Percentiles rank a stretch among this genome's conserved stretches.
phyloP scores from a whole-genome alignment of 1,284 basidiomycete species.

The Hypsizygus ulmarius region DNA sequence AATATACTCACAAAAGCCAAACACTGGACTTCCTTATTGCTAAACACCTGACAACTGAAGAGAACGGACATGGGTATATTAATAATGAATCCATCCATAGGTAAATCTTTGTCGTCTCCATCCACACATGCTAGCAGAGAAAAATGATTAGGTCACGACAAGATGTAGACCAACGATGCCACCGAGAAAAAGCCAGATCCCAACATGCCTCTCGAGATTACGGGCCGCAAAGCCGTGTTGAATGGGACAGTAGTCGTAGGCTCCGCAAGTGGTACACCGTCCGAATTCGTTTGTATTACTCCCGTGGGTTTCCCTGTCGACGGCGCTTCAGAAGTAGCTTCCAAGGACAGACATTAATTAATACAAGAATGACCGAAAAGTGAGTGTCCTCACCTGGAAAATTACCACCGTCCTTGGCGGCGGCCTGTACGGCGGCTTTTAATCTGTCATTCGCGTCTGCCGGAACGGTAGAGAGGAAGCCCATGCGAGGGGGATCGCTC shows the following conservation, averaged over 20 bases:
- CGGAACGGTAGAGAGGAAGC: conserved; percentile 66
- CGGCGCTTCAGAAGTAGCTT: conserved; percentile 7
- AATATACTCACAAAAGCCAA: too few relatives aligned
- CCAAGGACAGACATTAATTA: background rate
- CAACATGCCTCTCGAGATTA: background rate
- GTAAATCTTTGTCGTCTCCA: too few relatives aligned
- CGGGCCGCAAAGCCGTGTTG: background rate
- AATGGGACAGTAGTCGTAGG: background rate
- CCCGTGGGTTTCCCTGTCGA: conserved; percentile 3
- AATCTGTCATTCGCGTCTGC: conserved; percentile 43
- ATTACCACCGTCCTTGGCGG: conserved; percentile 34
- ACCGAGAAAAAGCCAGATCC: too few relatives aligned
- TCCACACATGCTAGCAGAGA: too few relatives aligned
- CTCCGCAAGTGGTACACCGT: conserved; percentile 1
- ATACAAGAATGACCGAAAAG: background rate
- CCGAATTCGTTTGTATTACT: background rate
- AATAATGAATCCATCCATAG: too few relatives aligned
- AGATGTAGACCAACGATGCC: too few relatives aligned
- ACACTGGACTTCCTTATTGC: too few relatives aligned
- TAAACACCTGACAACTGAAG: too few relatives aligned
- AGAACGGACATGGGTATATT: too few relatives aligned
- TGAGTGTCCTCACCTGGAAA: conserved; percentile 39
- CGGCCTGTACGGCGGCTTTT: conserved; percentile 37
- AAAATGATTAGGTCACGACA: too few relatives aligned
- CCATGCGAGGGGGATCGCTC: conserved; percentile 63